Percentiles rank a stretch among this genome's conserved stretches.
These are phyloP conservation scores for Starmera dryadoides DNA, from an alignment of 805 yeast genomes.

Conservation along the genomic window DNA sequence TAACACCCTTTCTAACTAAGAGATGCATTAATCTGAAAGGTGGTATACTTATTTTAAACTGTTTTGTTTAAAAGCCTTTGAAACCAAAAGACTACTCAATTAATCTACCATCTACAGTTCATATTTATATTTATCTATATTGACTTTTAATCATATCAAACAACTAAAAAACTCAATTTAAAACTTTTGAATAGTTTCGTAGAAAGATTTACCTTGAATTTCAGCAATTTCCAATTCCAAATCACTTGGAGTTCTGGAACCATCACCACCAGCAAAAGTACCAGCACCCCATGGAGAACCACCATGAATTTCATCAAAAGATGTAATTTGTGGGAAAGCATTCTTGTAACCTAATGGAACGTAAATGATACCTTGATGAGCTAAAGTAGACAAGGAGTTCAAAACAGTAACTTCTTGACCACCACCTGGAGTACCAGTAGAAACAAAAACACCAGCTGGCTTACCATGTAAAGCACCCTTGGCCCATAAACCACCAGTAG, in stretches of 20 bases:
- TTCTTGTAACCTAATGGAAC: slow-evolving; percentile 70
- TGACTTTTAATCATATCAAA: too few relatives aligned
- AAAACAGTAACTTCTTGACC: slow-evolving; percentile 73
- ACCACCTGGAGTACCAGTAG: slow-evolving; percentile 74
- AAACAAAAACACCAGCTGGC: slow-evolving; percentile 64
- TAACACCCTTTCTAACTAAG: too few relatives aligned
- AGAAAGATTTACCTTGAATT: slow-evolving; percentile 60
- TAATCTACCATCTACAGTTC: too few relatives aligned
- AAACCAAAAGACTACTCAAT: too few relatives aligned
- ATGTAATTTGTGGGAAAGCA: slow-evolving; percentile 43
- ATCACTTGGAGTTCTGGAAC: slow-evolving; percentile 53
- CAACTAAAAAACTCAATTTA: too few relatives aligned
- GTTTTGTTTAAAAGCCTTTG: too few relatives aligned
- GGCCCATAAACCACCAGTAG: slow-evolving; percentile 79
- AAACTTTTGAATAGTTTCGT: too few relatives aligned
- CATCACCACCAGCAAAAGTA: slow-evolving; percentile 62
- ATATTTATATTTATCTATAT: too few relatives aligned
- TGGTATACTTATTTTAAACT: too few relatives aligned
- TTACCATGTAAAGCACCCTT: slow-evolving; percentile 65
- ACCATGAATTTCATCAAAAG: slow-evolving; percentile 62
- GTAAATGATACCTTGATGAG: slow-evolving; percentile 76
- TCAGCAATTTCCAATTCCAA: slow-evolving; percentile 55
- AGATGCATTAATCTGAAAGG: too few relatives aligned
- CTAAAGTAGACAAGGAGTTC: slow-evolving; percentile 54
- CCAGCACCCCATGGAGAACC: slow-evolving; percentile 85